Percentiles rank a stretch among this genome's conserved stretches.
These are phyloP conservation scores for Leccinum obscurum DNA, from an alignment of 768 basidiomycete genomes.

Conservation along the genomic window DNA sequence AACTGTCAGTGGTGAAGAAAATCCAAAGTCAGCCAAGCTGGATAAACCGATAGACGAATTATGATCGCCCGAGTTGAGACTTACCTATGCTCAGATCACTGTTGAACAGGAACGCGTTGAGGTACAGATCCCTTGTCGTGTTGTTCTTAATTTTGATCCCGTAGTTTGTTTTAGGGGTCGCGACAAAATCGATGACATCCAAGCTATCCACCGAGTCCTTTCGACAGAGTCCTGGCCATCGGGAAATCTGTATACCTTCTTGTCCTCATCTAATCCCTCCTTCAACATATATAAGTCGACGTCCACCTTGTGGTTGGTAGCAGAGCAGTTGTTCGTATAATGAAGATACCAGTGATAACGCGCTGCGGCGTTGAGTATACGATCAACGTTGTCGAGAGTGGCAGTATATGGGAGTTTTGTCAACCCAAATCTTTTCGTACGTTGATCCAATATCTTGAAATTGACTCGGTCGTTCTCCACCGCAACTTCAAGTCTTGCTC, in stretches of 20 bases:
- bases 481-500: constrained; percentile 2
- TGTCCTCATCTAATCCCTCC: constrained; percentile 2
- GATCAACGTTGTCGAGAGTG: not conserved
- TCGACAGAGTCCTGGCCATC: constrained; percentile 4
- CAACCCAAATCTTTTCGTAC: constrained; percentile 1
- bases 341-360: constrained; percentile 26
- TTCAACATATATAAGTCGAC: constrained; percentile 16
- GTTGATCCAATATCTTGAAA: constrained; percentile 8
- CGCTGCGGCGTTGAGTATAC: constrained; percentile 14
- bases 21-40: not conserved
- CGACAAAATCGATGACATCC: constrained; percentile 20
- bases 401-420: not conserved
- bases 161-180: constrained; percentile 27
- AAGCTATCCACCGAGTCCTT: not conserved
- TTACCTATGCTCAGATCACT: constrained; percentile 38
- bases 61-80: not conserved
- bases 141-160: constrained; percentile 40
- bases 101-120: constrained; percentile 46
- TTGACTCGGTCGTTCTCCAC: not conserved
- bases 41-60: not conserved
- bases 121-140: constrained; percentile 35
- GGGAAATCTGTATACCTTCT: not conserved
- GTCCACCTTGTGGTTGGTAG: not conserved
- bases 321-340: not conserved
- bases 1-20: not conserved